Evolutionary conservation across 2,329 filamentous ascomycete species (phyloP), one percentile per base, ranked within the genome.

Genomic region (Tolypocladium ovalisporum): DNA sequence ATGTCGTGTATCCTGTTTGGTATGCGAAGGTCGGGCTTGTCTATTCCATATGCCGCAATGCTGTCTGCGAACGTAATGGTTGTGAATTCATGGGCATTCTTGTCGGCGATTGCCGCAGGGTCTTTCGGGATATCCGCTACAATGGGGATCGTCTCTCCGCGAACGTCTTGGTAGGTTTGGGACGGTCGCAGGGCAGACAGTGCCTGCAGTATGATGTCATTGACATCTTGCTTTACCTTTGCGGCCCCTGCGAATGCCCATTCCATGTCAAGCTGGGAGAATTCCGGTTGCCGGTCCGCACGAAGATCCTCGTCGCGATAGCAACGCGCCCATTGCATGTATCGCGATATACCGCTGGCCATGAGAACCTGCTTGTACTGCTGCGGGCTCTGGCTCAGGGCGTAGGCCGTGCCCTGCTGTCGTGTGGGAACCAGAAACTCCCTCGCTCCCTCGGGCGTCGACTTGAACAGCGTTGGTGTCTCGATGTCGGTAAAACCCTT

Each of bases 311-410:
- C 94, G 67, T 99, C 95, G 17, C 94, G 86, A 72, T 97, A 99
- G 68, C 94, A 99, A 62, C 85, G 87, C 1, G 94, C 95, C 73
- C 97, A 90, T 66, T 99, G 94, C 71, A 87, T 95, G 70, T 99
- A 99, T 44, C 81, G 83, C 1, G 79, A 75, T 13, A 97, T 81
- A 0, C 93, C 93, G 60, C 89, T 88, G 0, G 91, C 89, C 91
- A 99, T 97, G 47, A 99, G 80, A 2, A 97, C 89, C 74, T 99
- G 94, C 74, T 99, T 99, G 70, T 97, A 99, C 71, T 99, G 94
- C 70, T 99, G 94, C 0, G 94, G 94, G 62, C 93, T 97, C 70
- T 99, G 95, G 0, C 92, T 92, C 24, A 99, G 76, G 10, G 94
- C 94, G 71, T 97, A 99, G 4, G 90, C 91, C 59, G 85, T 76